Base-by-base conservation (phyloP, 2,329 filamentous ascomycete genomes). In the Penicillium polonicum region DNA sequence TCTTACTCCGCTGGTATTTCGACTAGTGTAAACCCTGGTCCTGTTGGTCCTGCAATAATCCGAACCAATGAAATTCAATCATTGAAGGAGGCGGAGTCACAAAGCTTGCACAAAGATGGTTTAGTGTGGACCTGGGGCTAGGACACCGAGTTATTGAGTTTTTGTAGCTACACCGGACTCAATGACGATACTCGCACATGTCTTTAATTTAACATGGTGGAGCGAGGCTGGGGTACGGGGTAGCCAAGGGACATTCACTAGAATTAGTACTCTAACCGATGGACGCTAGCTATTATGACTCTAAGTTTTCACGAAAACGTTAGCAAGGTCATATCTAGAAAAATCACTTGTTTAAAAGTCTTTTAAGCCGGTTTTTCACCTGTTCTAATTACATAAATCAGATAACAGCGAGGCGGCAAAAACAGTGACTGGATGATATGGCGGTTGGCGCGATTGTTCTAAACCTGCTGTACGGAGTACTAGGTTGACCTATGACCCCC, bases 201-300 rank as follows among this genome's bases (percentile, higher is more conserved):
- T 43, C 49, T 52, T 52, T 43, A 35, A 52, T 52, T 33, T 25
- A 52, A 52, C 19, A 42, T 25, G 8, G 25, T 49, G 48, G 35
- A 41, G 5, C 48, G 48, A 50, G 48, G 35, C 23, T n/a, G 48
- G 48, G 48, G 17, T 21, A 50, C 13, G 33, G 13, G 33, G 35
- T 41, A 51, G 36, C 48, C 23, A 31, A 43, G 49, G 13, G 19
- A 42, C 36, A 41, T 51, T 33, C 10, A 48, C 46, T 27, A 38
- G n/a, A 39, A 39, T 39, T 21, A 2, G 39, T 41, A 41, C 12
- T 41, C 6, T 23, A 2, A 41, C 10, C 38, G 19, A 23, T 12
- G 2, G n/a, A 4, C 23, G 19, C 19, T 41, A 39, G n/a, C 4
- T 39, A 15, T 41, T 39, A 39, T 38, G 9, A n/a, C 17, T 38